phyloP scores from a whole-genome alignment of 2,329 filamentous ascomycete genomes.

The Sporothrix dimorphospora region DNA sequence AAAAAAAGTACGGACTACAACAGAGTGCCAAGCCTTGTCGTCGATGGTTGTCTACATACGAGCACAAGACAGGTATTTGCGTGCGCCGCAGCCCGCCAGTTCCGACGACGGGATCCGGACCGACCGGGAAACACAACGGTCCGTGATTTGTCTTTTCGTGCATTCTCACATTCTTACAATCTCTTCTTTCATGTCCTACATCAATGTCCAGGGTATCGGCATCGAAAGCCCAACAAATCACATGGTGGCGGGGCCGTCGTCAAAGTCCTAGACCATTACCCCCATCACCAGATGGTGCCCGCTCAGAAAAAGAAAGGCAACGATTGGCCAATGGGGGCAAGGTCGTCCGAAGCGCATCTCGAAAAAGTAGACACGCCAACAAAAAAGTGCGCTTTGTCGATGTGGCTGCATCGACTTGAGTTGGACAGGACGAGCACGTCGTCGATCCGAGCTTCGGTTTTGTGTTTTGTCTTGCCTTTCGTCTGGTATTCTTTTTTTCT shows the following conservation, averaged over 20 bases:
- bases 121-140: neutral
- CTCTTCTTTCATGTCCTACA: neutral
- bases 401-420: neutral
- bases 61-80: too few relatives aligned
- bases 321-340: conserved; percentile 21
- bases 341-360: neutral
- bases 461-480: neutral
- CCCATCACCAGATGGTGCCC: neutral
- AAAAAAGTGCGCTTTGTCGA: neutral
- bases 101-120: neutral
- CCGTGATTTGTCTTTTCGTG: neutral
- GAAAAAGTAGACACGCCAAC: neutral
- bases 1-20: too few relatives aligned
- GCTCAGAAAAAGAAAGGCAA: neutral
- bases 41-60: too few relatives aligned
- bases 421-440: neutral
- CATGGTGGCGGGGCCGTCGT: neutral
- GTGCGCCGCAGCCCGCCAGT: too few relatives aligned
- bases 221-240: neutral
- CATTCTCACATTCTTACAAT: too few relatives aligned
- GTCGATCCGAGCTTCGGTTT: conserved; percentile 1
- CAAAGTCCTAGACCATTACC: neutral
- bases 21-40: too few relatives aligned
- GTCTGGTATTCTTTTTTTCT: too few relatives aligned
- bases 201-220: too few relatives aligned